phyloP scores from a whole-genome alignment of 371 early-diverging fungal genomes.

The Haplosporangium sp. region DNA sequence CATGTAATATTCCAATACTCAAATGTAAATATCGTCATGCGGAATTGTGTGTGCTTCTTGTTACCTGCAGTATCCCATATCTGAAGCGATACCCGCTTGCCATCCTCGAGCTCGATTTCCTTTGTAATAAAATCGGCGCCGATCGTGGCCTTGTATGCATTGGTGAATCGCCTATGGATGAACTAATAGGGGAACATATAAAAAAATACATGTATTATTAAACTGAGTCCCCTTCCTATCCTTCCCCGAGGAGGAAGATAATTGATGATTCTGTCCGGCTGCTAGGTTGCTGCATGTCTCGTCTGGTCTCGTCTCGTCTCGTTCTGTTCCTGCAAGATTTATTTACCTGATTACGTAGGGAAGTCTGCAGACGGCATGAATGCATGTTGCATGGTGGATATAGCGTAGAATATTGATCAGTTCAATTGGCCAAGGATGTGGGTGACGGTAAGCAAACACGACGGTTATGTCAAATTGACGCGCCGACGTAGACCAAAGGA shows the following conservation, averaged over 20 bases:
- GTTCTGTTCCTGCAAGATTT: background rate
- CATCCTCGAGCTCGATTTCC: conserved; percentile 82
- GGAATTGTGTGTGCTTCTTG: too few species aligned
- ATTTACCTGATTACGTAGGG: conserved; percentile 53
- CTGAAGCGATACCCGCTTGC: conserved; percentile 74
- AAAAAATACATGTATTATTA: background rate
- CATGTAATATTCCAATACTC: too few species aligned
- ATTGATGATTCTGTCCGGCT: background rate
- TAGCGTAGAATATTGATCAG: background rate
- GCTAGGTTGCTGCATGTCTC: background rate
- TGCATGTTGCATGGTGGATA: background rate
- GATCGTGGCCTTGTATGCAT: conserved; percentile 98
- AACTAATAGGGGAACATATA: conserved; percentile 67
- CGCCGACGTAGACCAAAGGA: too few species aligned
- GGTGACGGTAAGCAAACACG: too few species aligned
- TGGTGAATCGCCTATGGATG: conserved; percentile 92
- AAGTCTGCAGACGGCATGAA: conserved; percentile 23
- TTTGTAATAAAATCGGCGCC: conserved; percentile 98
- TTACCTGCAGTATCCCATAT: conserved; percentile 83
- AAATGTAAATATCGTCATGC: too few species aligned
- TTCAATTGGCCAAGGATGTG: background rate
- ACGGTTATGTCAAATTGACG: too few species aligned
- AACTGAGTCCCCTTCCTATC: background rate
- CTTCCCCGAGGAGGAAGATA: conserved; percentile 4
- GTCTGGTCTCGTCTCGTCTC: background rate